These are phyloP conservation scores for Aspergillus sp. DNA, from an alignment of 2,329 filamentous ascomycete species.

Conservation along the genomic window DNA sequence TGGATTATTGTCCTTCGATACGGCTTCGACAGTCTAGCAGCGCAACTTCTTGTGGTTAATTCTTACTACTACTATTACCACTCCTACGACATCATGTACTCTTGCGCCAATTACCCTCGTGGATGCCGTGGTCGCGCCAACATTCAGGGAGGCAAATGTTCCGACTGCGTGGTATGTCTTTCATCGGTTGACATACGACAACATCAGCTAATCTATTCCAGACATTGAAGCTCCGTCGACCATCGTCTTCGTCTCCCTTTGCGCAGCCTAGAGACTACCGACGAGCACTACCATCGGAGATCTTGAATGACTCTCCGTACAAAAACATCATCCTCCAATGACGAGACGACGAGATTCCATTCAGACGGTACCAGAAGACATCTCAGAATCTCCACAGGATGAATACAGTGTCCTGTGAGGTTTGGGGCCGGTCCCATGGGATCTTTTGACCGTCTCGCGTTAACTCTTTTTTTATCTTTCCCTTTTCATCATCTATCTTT, in stretches of 20 bases:
- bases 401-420: too few species aligned
- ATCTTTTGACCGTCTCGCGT: too few species aligned
- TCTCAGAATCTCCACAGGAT: too few species aligned
- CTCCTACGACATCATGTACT: conserved; percentile 37
- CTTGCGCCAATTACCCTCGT: conserved; percentile 44
- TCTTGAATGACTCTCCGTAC: conserved; percentile 23
- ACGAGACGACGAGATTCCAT: not conserved
- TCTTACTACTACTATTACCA: conserved; percentile 1
- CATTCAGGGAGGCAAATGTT: conserved; percentile 37
- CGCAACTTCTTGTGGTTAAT: not conserved
- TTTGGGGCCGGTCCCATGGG: too few species aligned
- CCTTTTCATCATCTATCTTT: too few species aligned
- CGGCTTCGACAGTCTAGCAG: too few species aligned
- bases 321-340: conserved; percentile 9
- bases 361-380: not conserved
- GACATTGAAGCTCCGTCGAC: conserved; percentile 34
- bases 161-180: conserved; percentile 40
- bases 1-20: too few species aligned
- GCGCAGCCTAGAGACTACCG: conserved; percentile 35
- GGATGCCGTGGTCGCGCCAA: conserved; percentile 45
- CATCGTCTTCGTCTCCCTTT: conserved; percentile 35
- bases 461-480: not conserved
- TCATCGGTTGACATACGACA: not conserved
- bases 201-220: conserved; percentile 8
- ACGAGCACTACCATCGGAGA: conserved; percentile 28